phyloP scores from a whole-genome alignment of 2,329 filamentous ascomycete species.

The Penicillium crustosum region DNA sequence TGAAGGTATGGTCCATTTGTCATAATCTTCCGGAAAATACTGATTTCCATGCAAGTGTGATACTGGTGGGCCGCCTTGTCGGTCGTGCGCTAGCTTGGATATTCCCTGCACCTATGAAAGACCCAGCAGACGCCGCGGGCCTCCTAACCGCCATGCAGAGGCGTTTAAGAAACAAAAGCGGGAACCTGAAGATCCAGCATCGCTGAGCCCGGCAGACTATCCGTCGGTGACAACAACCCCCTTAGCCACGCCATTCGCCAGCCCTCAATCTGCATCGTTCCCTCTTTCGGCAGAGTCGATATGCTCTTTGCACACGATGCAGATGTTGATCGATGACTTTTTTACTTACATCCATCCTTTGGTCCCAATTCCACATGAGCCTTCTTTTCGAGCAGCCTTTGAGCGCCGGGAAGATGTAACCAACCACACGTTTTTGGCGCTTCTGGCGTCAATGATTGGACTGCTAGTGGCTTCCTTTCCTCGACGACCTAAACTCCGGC shows the following conservation, averaged over 20 bases:
- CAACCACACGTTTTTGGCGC: slow-evolving; percentile 44
- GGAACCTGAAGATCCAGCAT: slow-evolving; percentile 40
- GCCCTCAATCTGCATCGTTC: slow-evolving; percentile 38
- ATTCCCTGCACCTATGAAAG: slow-evolving; percentile 68
- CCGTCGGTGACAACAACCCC: slow-evolving; percentile 41
- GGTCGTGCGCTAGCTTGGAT: slow-evolving; percentile 63
- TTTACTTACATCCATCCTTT: slow-evolving; percentile 51
- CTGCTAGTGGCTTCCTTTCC: slow-evolving; percentile 47
- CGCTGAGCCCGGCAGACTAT: slow-evolving; percentile 41
- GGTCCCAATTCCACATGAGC: slow-evolving; percentile 49
- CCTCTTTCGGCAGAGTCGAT: slow-evolving; percentile 53
- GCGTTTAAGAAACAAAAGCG: slow-evolving; percentile 63
- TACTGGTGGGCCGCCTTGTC: slow-evolving; percentile 64
- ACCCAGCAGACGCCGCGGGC: slow-evolving; percentile 63
- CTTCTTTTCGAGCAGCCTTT: slow-evolving; percentile 47
- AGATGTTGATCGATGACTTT: slow-evolving; percentile 47
- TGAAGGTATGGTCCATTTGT: slow-evolving; percentile 45
- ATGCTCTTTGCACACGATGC: slow-evolving; percentile 43
- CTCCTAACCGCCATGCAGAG: slow-evolving; percentile 66
- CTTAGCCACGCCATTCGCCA: slow-evolving; percentile 15
- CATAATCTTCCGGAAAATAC: background rate
- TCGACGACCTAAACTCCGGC: slow-evolving; percentile 43
- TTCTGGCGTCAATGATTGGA: slow-evolving; percentile 49
- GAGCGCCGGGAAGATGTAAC: slow-evolving; percentile 44
- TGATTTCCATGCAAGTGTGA: slow-evolving; percentile 55